Base-by-base conservation (phyloP, 805 yeast genomes). In the Peterozyma toletana region DNA sequence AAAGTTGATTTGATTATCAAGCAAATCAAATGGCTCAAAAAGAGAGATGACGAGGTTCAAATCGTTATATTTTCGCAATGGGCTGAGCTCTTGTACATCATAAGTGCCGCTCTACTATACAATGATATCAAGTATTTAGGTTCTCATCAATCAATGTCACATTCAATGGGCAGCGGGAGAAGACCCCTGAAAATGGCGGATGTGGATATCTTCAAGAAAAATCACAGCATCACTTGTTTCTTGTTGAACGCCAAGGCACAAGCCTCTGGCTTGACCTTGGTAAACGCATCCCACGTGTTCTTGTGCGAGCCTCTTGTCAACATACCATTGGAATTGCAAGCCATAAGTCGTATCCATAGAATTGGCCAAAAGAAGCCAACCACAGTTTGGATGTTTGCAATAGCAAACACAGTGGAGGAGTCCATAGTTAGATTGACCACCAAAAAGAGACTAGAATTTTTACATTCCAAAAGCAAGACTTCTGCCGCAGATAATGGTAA, bases 231-330 rank as follows among this genome's bases (percentile, higher is more conserved):
- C n/a, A 86, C 96, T 0, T 91, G 98, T 59, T 82, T 91, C 55
- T 62, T 93, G 27, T 63, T 93, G 50, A 87, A 88, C 61, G 91
- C 96, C 0, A 82, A 79, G 50, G 82, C 90, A 0, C 87, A 90
- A 56, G 89, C 96, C 9, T 81, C 96, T 11, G 99, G 99, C 0
- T 67, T 93, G 49, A 93, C 96, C 9, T 68, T 93, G 44, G 80
- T 89, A 9, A 91, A 91, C 66, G 98, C 99, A 0, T 84, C 86
- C 2, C 96, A 93, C 59, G 91, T 93, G 0, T 83, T 90, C 48
- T 60, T 93, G 5, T 86, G 97, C 59, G 99, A 93, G 63, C 98
- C 99, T 1, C 69, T 93, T 45, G 83, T 93, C 13, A 89, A 89
- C 54, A 78, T 90, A 1, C 83, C 96, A 2, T 69, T 89, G 39